Evolutionary conservation across 1,284 basidiomycete species (phyloP).

Genomic region (Blastosporella zonata): DNA sequence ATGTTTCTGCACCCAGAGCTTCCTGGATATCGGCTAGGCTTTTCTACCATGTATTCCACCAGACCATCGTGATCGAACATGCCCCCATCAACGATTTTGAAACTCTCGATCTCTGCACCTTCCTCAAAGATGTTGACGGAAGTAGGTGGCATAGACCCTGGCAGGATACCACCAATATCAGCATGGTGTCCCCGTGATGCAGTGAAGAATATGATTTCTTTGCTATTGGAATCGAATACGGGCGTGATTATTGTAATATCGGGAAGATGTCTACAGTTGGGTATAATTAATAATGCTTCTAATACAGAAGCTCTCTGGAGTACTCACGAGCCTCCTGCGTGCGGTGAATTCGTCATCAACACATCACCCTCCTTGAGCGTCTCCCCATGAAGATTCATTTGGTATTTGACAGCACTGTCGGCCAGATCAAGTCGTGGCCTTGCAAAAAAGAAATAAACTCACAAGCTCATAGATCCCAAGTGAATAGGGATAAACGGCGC

Average conservation of each 20-base stretch:
- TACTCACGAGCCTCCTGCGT: slow-evolving; percentile 81
- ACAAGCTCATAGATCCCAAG: slow-evolving; percentile 84
- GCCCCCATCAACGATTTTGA: slow-evolving; percentile 89
- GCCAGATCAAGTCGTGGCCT: slow-evolving; percentile 15
- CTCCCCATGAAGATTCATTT: slow-evolving; percentile 74
- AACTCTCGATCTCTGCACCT: slow-evolving; percentile 88
- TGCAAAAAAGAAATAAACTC: slow-evolving; percentile 28
- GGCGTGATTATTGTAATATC: slow-evolving; percentile 91
- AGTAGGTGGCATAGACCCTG: slow-evolving; percentile 93
- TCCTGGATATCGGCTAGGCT: slow-evolving; percentile 81
- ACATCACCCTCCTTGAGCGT: slow-evolving; percentile 83
- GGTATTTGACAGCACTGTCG: slow-evolving; percentile 83
- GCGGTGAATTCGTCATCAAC: slow-evolving; percentile 87
- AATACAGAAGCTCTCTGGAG: background rate
- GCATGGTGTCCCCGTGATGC: slow-evolving; percentile 90
- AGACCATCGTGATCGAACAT: slow-evolving; percentile 78
- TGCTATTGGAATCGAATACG: slow-evolving; percentile 64
- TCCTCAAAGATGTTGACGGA: slow-evolving; percentile 91
- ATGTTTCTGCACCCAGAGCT: slow-evolving; percentile 84
- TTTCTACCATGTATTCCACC: slow-evolving; percentile 79
- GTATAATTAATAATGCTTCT: slow-evolving; percentile 3
- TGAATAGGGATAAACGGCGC: slow-evolving; percentile 86
- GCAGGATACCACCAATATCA: slow-evolving; percentile 65
- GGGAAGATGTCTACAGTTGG: slow-evolving; percentile 60
- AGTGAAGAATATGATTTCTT: slow-evolving; percentile 88